Conservation (phyloP, 192 early-diverging fungal genomes). For the Rhizophlyctis rosea region DNA sequence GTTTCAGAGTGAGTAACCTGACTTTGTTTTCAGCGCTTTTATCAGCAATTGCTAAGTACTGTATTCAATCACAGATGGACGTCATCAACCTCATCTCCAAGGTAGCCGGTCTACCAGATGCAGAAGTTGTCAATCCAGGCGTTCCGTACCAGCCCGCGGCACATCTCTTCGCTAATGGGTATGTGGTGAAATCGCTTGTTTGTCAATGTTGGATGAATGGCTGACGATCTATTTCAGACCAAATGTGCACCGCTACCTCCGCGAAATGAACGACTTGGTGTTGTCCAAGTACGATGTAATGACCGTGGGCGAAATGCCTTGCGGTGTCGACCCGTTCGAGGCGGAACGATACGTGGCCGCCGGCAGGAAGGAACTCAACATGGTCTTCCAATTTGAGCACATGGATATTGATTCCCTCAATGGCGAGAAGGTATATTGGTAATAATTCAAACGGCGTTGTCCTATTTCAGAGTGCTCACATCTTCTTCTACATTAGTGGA, state of each 20-base stretch:
- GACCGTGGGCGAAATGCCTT: background rate
- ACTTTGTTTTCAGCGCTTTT: background rate
- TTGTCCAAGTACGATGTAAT: background rate
- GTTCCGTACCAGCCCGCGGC: background rate
- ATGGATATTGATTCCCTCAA: background rate
- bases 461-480: too few relatives aligned
- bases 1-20: background rate
- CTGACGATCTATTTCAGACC: background rate
- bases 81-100: background rate
- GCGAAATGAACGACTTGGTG: background rate
- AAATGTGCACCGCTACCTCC: constrained; percentile 1
- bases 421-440: background rate
- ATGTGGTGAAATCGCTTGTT: too few relatives aligned
- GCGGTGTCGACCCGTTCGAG: background rate
- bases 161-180: background rate
- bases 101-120: background rate
- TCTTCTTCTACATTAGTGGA: too few relatives aligned
- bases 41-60: background rate
- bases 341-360: background rate
- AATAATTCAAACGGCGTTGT: too few relatives aligned
- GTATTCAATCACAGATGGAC: background rate
- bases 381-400: background rate
- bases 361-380: background rate
- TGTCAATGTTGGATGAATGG: too few relatives aligned
- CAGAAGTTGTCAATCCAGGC: background rate